Evolutionary conservation across 1,284 basidiomycete genomes (phyloP), one percentile per base, ranked within the genome.

Genomic region (Boletus smithii): DNA sequence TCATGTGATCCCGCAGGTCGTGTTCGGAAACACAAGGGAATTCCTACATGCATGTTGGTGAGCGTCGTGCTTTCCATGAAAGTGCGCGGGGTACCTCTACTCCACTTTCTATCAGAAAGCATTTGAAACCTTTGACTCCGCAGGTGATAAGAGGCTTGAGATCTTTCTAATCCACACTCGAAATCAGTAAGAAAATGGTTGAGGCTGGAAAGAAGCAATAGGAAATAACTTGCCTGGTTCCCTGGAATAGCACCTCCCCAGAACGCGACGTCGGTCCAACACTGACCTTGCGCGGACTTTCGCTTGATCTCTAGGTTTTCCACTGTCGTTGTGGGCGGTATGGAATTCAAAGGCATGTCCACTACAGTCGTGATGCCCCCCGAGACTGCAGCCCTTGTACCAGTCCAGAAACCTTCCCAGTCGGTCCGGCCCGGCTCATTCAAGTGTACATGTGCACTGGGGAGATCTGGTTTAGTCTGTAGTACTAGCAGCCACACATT

Each of bases 291-390:
- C 2, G 94, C 91, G 2, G 85, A 86, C 10, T 66, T 60, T 8
- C 80, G 76, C 69, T 97, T 97, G 24, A 72, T 63, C 38, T 80
- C 68, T 14, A 97, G 73, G 60, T 92, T 83, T 8, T 72, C 72
- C 5, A 91, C 76, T 0, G 90, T 93, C 1, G 91, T 95, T 0
- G 94, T 97, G 0, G 94, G 92, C 0, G 94, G 94, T 48, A 97
- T 91, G 4, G 91, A 94, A 69, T 97, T 97, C 47, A 97, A 73
- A 1, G 94, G 94, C 94, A 97, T 97, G 68, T 97, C 94, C 27
- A 97, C 84, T 33, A 97, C 72, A 1, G 91, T 91, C 5, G 94
- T 97, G 22, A 97, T 81, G 9, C 94, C 94, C 16, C 94, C 94
- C 1, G 89, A 87, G 2, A 84, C 80, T 1, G 94, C 94, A 16